Evolutionary conservation across 2,329 filamentous ascomycete species (phyloP), one percentile per base, ranked within the genome.

Genomic region (Didymosphaeria variabile): DNA sequence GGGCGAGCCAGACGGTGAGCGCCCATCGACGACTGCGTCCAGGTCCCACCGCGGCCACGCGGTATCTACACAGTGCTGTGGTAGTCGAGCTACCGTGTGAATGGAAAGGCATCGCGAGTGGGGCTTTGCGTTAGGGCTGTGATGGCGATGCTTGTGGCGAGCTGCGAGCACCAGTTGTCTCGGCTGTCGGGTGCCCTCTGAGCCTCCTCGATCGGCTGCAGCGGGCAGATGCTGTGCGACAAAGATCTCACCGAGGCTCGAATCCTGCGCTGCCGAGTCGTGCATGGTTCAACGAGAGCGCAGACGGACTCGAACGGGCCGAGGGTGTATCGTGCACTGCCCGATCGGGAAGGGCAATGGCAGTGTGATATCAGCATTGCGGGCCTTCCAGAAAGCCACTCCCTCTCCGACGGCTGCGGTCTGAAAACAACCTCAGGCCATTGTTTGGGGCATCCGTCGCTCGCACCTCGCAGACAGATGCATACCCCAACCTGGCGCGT

Each of bases 401-500:
- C 50, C 19, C 17, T 34, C 60, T 49, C 38, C 54, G 32, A 50
- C 53, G n/a, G 34, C 50, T 21, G 52, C 55, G 44, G 58, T 60
- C 54, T 15, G 58, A 68, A 72, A 72, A 72, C 70, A 72, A 71
- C 63, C 68, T 73, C 71, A 73, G 71, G 64, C 71, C 70, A 73
- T 72, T 72, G 72, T 73, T 73, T 71, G 57, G 57, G 55, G 38
- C 49, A 50, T 34, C 49, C 38, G 47, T 31, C 58, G n/a, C 32
- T 61, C 38, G 51, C 58, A 58, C 45, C 36, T 55, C 36, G 53
- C 32, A 44, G 54, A 53, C 60, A 60, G 57, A 52, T 58, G 61
- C 65, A 55, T 60, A 13, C 3, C 53, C 55, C 46, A 36, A 58
- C 60, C 62, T 29, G 55, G 57, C 62, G 45, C 44, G 55, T 56